A percentile compares a stretch with the other conserved stretches of the same genome.
Evolutionary conservation across 768 basidiomycete species (phyloP).

Genomic region (Terana coerulea): DNA sequence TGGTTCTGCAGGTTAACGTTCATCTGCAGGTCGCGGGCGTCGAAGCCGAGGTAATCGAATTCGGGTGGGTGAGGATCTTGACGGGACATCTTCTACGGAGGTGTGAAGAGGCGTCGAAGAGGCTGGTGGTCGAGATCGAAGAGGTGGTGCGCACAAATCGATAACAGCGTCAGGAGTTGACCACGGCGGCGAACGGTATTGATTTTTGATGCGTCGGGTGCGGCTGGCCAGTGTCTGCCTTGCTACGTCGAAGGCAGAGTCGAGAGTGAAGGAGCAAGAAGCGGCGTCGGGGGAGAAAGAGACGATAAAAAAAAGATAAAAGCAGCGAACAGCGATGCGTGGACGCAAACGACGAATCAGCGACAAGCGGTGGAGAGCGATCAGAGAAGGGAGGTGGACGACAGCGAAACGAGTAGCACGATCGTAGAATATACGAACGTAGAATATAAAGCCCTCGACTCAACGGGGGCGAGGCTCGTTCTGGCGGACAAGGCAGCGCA

Average conservation of each 20-base stretch:
- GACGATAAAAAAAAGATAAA: constrained; percentile 19
- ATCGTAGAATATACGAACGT: constrained; percentile 16
- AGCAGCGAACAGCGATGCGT: constrained; percentile 28
- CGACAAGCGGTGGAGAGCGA: constrained; percentile 30
- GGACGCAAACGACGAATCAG: constrained; percentile 25
- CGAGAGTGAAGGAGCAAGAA: constrained; percentile 19
- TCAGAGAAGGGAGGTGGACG: constrained; percentile 27
- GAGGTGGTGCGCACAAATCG: constrained; percentile 15
- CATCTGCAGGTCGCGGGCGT: constrained; percentile 16
- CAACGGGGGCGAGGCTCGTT: constrained; percentile 12
- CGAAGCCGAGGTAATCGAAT: constrained; percentile 21
- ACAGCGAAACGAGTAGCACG: constrained; percentile 30
- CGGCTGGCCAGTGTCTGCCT: not conserved
- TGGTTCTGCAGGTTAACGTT: not conserved
- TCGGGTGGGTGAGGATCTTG: constrained; percentile 21
- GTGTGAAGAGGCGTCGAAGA: constrained; percentile 9
- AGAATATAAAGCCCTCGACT: constrained; percentile 12
- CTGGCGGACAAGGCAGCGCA: not conserved
- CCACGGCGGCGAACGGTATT: constrained; percentile 2
- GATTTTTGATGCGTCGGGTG: constrained; percentile 4
- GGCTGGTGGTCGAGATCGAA: constrained; percentile 17
- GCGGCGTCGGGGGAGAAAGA: constrained; percentile 18
- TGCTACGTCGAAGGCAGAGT: constrained; percentile 16
- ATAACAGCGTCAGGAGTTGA: constrained; percentile 12
- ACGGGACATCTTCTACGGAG: constrained; percentile 23